Evolutionary conservation across 371 early-diverging fungal species (phyloP).

Genomic region (Mortierella sp.): DNA sequence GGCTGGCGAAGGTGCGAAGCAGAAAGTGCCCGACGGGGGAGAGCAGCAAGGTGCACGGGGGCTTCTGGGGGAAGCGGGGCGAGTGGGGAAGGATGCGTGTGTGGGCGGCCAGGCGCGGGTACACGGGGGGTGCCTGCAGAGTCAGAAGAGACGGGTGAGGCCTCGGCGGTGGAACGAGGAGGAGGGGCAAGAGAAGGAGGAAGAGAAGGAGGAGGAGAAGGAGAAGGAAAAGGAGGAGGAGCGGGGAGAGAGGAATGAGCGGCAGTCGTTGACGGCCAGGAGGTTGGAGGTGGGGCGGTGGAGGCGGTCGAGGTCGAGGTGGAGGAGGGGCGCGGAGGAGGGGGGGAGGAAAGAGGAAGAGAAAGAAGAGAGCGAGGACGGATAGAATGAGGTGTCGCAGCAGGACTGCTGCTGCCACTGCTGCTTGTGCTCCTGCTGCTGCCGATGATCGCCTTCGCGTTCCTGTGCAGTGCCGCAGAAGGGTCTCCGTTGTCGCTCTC

Average conservation of each 20-base stretch:
- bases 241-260: slow-evolving; percentile 20
- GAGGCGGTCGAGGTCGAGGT: not conserved
- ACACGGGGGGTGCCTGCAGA: too few species aligned
- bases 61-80: not conserved
- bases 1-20: not conserved
- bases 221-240: slow-evolving; percentile 12
- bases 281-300: too few species aligned
- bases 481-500: too few species aligned
- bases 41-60: not conserved
- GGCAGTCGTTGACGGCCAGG: too few species aligned
- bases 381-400: too few species aligned
- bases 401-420: too few species aligned
- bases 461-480: too few species aligned
- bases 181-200: slow-evolving; percentile 16
- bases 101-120: too few species aligned
- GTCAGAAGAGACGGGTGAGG: too few species aligned
- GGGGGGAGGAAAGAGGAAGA: not conserved
- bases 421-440: too few species aligned
- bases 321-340: not conserved
- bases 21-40: not conserved
- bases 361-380: not conserved
- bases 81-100: not conserved
- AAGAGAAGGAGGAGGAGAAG: slow-evolving; percentile 21
- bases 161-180: slow-evolving; percentile 10
- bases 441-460: too few species aligned